These are phyloP conservation scores for Termitomyces sp. DNA, from an alignment of 768 basidiomycete species.

Conservation along the genomic window DNA sequence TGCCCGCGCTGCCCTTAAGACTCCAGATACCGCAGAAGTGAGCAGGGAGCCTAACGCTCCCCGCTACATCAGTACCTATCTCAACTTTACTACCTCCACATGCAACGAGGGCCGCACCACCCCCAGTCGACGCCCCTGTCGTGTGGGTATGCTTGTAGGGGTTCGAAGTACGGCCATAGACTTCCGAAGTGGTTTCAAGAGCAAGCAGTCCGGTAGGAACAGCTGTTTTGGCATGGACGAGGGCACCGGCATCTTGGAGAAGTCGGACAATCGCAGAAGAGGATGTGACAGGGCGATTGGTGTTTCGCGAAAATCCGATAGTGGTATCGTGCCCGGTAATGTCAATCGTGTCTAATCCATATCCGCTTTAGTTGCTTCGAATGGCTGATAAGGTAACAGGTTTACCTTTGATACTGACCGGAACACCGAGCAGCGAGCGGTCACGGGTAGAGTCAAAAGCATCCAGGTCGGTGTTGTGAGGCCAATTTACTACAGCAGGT, in stretches of 20 bases:
- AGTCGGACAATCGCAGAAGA: constrained; percentile 56
- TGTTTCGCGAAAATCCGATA: constrained; percentile 55
- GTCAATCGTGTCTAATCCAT: constrained; percentile 36
- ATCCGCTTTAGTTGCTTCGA: constrained; percentile 2
- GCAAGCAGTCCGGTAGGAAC: constrained; percentile 53
- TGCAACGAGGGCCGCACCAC: constrained; percentile 66
- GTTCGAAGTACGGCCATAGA: constrained; percentile 62
- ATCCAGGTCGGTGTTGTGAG: constrained; percentile 33
- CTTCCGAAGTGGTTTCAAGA: constrained; percentile 54
- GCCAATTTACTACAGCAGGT: constrained; percentile 36
- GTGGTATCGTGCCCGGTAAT: constrained; percentile 59
- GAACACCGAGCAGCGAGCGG: constrained; percentile 60
- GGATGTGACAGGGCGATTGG: constrained; percentile 36
- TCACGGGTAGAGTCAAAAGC: constrained; percentile 30
- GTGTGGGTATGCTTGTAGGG: constrained; percentile 53
- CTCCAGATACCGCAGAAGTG: constrained; percentile 72
- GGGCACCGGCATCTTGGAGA: constrained; percentile 58
- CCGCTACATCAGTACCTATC: constrained; percentile 71
- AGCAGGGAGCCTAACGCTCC: constrained; percentile 69
- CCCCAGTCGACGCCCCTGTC: constrained; percentile 66
- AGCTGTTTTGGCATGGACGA: constrained; percentile 63
- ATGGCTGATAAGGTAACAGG: constrained; percentile 7
- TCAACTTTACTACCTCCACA: constrained; percentile 64
- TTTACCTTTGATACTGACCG: constrained; percentile 64
- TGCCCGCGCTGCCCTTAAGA: constrained; percentile 55